Evolutionary conservation across 495 filamentous ascomycete genomes (phyloP).

Genomic region (Penicillium pulvis): DNA sequence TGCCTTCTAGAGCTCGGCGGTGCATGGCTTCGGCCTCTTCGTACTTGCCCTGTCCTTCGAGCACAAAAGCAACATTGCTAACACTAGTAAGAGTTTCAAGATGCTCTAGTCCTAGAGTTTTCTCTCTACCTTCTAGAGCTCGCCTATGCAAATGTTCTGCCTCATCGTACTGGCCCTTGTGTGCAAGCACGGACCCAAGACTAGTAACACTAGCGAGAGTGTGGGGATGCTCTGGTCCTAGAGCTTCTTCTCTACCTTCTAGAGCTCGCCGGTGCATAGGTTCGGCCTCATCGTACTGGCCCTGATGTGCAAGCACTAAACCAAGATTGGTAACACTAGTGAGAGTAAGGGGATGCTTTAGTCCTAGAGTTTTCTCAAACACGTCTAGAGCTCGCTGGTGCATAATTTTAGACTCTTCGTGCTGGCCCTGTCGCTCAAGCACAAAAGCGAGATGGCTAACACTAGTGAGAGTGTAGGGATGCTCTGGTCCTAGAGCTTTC

Average conservation of each 20-base stretch:
- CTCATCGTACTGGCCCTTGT: not conserved
- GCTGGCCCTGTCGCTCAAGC: not conserved
- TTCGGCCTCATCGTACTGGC: not conserved
- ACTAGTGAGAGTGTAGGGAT: not conserved
- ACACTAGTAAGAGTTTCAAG: not conserved
- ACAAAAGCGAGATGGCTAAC: not conserved
- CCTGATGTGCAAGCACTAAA: not conserved
- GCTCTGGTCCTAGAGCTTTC: not conserved
- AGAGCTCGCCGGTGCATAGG: not conserved
- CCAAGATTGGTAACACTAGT: not conserved
- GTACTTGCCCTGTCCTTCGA: not conserved
- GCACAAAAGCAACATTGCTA: not conserved
- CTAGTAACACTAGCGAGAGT: not conserved
- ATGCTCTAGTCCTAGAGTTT: not conserved
- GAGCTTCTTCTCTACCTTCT: not conserved
- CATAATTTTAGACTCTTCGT: not conserved
- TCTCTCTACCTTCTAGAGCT: not conserved
- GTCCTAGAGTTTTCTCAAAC: not conserved
- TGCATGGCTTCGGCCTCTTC: not conserved
- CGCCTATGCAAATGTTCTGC: not conserved
- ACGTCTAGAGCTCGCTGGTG: not conserved
- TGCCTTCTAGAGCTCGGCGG: not conserved
- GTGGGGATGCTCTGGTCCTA: conserved; percentile 9
- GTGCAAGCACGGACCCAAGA: too few species aligned
- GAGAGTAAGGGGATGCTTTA: conserved; percentile 8